Evolutionary conservation across 495 filamentous ascomycete species (phyloP).

Genomic region (Podospora bellae-mahoneyi): DNA sequence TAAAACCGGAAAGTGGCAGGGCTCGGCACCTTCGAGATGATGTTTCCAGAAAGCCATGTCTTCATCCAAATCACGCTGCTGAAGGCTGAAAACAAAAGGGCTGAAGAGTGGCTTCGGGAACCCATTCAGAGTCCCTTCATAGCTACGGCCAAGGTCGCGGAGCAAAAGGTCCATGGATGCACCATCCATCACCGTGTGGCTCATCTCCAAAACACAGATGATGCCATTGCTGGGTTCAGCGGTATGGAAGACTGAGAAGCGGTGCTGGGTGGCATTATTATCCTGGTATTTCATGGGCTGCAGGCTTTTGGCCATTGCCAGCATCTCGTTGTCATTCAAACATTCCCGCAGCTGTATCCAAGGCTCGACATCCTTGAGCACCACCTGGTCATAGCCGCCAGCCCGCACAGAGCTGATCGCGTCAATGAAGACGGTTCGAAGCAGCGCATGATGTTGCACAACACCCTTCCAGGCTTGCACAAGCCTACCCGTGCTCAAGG

Average conservation of each 20-base stretch:
- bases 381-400: slow-evolving; percentile 27
- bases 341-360: slow-evolving; percentile 43
- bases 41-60: slow-evolving; percentile 25
- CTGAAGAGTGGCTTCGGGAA: slow-evolving; percentile 33
- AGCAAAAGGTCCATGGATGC: slow-evolving; percentile 49
- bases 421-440: slow-evolving; percentile 36
- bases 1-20: slow-evolving; percentile 26
- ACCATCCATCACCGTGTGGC: slow-evolving; percentile 63
- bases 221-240: slow-evolving; percentile 31
- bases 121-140: slow-evolving; percentile 5
- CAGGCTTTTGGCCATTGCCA: slow-evolving; percentile 37
- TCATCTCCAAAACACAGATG: slow-evolving; percentile 54
- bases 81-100: slow-evolving; percentile 46
- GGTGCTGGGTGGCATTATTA: slow-evolving; percentile 47
- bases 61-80: slow-evolving; percentile 52
- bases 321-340: slow-evolving; percentile 37
- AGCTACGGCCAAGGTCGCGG: slow-evolving; percentile 17
- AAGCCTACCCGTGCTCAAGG: slow-evolving; percentile 6
- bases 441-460: slow-evolving; percentile 50
- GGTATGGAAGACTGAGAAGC: slow-evolving; percentile 42
- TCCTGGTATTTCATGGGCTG: slow-evolving; percentile 38
- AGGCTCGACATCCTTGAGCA: slow-evolving; percentile 29
- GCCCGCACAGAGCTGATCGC: slow-evolving; percentile 15
- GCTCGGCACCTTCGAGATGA: slow-evolving; percentile 28
- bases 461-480: slow-evolving; percentile 51